A percentile compares a stretch with the other conserved stretches of the same genome.
phyloP scores from a whole-genome alignment of 2,329 filamentous ascomycete species.

The Talaromyces sp. region DNA sequence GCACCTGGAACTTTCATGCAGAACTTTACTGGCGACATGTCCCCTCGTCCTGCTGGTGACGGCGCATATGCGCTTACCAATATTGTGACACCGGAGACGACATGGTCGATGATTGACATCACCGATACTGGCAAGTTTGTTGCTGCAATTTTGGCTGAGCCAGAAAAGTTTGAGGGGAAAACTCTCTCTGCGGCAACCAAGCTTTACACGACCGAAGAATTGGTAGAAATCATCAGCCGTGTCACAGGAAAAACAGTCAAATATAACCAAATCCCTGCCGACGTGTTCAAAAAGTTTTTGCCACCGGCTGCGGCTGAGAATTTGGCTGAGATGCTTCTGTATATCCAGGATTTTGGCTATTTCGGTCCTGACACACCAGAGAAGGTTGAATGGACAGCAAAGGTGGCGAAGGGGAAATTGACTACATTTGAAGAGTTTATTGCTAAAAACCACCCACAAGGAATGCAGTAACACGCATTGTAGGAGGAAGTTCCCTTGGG shows the following conservation, averaged over 20 bases:
- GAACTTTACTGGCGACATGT: conserved; percentile 34
- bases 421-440: neutral
- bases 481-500: neutral
- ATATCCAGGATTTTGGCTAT: conserved; percentile 31
- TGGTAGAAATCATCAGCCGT: conserved; percentile 26
- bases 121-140: conserved; percentile 34
- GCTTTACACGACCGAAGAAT: conserved; percentile 27
- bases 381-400: neutral
- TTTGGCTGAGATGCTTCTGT: conserved; percentile 22
- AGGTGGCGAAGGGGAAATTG: neutral
- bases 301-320: conserved; percentile 9
- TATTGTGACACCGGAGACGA: conserved; percentile 15
- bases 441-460: neutral
- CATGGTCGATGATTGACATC: conserved; percentile 29
- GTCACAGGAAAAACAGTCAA: conserved; percentile 33
- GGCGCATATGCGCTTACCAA: conserved; percentile 22
- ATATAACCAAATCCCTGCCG: conserved; percentile 22
- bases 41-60: conserved; percentile 19
- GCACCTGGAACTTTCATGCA: conserved; percentile 53
- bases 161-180: conserved; percentile 31
- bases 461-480: neutral
- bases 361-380: conserved; percentile 10
- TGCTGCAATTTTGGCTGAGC: conserved; percentile 31
- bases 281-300: conserved; percentile 19
- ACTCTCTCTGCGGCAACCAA: conserved; percentile 29